phyloP scores from a whole-genome alignment of 1,284 basidiomycete genomes.

The Papiliotrema terrestris region DNA sequence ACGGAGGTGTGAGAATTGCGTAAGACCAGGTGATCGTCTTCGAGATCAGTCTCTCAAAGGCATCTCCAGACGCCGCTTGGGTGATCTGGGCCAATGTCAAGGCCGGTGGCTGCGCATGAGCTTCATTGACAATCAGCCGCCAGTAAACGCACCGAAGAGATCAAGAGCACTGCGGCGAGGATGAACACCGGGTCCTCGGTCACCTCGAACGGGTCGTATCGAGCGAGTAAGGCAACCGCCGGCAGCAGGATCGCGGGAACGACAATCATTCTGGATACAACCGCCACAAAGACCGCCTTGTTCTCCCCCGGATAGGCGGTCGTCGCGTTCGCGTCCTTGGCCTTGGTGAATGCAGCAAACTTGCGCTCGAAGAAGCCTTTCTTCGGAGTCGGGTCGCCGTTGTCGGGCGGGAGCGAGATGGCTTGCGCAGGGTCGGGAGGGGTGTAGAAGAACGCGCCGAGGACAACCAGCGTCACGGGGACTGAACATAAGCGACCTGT shows the following conservation, averaged over 20 bases:
- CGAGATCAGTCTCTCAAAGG: constrained; percentile 81
- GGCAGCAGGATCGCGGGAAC: constrained; percentile 76
- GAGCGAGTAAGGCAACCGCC: constrained; percentile 62
- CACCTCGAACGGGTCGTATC: constrained; percentile 57
- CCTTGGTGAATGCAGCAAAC: constrained; percentile 13
- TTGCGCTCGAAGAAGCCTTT: constrained; percentile 28
- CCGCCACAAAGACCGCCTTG: constrained; percentile 72
- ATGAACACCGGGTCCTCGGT: constrained; percentile 51
- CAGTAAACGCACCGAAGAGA: constrained; percentile 52
- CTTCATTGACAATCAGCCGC: neutral
- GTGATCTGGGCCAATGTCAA: constrained; percentile 64
- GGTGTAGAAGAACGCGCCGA: constrained; percentile 84
- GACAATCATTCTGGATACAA: constrained; percentile 72
- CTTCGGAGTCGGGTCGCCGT: neutral
- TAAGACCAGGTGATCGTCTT: constrained; percentile 53
- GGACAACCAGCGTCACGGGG: constrained; percentile 82
- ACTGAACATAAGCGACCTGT: constrained; percentile 48
- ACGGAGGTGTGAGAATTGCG: constrained; percentile 70
- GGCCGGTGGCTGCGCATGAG: constrained; percentile 43
- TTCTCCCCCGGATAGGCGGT: constrained; percentile 62
- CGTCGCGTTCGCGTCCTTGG: neutral
- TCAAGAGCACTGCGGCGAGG: constrained; percentile 68
- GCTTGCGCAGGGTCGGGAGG: constrained; percentile 22
- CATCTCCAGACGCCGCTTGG: constrained; percentile 77
- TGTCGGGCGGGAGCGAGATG: constrained; percentile 9